Base-by-base conservation (phyloP, 257 asterid genomes). In the Handroanthus guayacan region DNA sequence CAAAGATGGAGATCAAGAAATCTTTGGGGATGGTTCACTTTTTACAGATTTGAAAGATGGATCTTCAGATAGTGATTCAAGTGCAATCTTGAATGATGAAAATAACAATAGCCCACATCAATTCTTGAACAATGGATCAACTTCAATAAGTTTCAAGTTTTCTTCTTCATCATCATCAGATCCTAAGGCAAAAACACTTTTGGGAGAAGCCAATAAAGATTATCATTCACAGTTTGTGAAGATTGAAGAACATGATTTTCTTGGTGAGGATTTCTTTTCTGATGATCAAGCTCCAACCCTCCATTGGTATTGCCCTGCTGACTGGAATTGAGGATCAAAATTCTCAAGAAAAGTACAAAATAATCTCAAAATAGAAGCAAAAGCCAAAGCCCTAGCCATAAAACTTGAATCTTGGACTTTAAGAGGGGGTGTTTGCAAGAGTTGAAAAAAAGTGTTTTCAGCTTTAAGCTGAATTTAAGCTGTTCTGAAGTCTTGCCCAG, bases 261-360 rank as follows among this genome's bases (percentile, higher is more conserved):
- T 88, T 51, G 90, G 87, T 1, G 98, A 93, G 67, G 98, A 93
- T 45, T 78, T 93, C 77, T 90, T 94, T 43, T 71, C 94, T 1
- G 97, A 92, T 61, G 97, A 90, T 55, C 98, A 94, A 71, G 84
- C 98, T 64, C 98, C 98, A 0, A 83, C 91, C 10, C 94, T 94
- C 76, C 97, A 83, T 61, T 94, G 98, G 97, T 89, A 88, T 72
- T 74, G 75, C 48, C 70, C 87, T 16, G 91, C 89, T 47, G 88
- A 86, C 43, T 92, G 97, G 97, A 88, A 81, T 69, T 89, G 87
- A 86, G 45, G 45, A 4, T 50, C 54, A 20, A 67, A 16, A 37
- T 5, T 2, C 12, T 8, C 16, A 31, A 31, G 31, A 37, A 41
- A 11, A 11, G 45, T 57, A 34, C 8, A 50, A 17, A 34, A 74